These are phyloP conservation scores for Corylus americana DNA, from an alignment of 306 rosid species.

Conservation along the genomic window DNA sequence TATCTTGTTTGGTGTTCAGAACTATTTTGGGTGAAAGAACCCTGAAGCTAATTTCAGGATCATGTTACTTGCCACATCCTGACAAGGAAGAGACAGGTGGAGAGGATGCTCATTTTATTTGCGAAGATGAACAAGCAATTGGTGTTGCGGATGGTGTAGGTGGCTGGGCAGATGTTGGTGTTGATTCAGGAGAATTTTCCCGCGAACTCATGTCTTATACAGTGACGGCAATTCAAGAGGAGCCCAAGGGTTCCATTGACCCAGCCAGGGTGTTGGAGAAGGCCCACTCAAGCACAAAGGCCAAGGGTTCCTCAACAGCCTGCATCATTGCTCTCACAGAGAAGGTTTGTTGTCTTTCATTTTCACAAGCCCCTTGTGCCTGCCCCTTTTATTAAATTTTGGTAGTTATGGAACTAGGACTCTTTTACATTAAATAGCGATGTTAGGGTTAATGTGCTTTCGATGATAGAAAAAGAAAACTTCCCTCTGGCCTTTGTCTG, in stretches of 20 bases:
- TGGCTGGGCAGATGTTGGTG: slow-evolving; percentile 96
- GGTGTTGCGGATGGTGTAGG: slow-evolving; percentile 98
- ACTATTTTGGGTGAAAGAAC: slow-evolving; percentile 41
- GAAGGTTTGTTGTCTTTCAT: slow-evolving; percentile 43
- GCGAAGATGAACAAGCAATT: slow-evolving; percentile 66
- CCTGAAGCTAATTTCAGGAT: slow-evolving; percentile 72
- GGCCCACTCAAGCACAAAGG: slow-evolving; percentile 69
- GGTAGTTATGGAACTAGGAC: not conserved
- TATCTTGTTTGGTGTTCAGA: slow-evolving; percentile 38
- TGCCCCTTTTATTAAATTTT: not conserved
- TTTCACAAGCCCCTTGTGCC: slow-evolving; percentile 12
- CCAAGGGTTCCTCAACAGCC: slow-evolving; percentile 89
- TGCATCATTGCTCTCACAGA: slow-evolving; percentile 75
- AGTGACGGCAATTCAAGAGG: slow-evolving; percentile 64
- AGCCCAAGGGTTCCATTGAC: slow-evolving; percentile 61
- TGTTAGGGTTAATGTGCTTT: not conserved
- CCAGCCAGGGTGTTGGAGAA: slow-evolving; percentile 78
- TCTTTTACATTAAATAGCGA: not conserved
- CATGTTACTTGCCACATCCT: slow-evolving; percentile 92
- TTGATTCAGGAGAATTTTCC: slow-evolving; percentile 76
- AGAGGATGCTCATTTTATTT: slow-evolving; percentile 93
- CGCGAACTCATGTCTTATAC: slow-evolving; percentile 75
- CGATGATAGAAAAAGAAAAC: not conserved
- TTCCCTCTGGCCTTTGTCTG: not conserved
- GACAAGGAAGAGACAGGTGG: slow-evolving; percentile 87